Base-by-base conservation (phyloP, 495 filamentous ascomycete genomes). In the Hyphodiscus hymeniophilus region DNA sequence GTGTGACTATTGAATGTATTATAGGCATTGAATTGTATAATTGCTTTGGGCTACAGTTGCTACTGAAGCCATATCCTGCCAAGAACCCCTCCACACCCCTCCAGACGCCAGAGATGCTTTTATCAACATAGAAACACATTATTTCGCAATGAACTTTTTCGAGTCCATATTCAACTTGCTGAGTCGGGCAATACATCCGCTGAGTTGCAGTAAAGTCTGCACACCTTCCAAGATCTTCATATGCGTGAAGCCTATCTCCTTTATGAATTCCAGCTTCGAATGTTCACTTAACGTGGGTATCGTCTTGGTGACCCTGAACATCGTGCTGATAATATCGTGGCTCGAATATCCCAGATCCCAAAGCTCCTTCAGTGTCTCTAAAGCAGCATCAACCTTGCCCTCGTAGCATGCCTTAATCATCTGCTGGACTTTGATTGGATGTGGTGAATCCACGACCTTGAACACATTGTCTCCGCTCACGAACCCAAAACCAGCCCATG, bases 221-320 rank as follows among this genome's bases (percentile, higher is more conserved):
- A 99, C 88, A 18, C 92, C 92, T 54, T 99, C 92, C 33, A 97
- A 69, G 44, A 99, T 91, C 56, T 94, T 87, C 92, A 99, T 99
- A 60, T 99, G 92, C 13, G 94, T 95, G 64, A 99, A 99, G 13
- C 92, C 92, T 63, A 99, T 97, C 66, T 96, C 94, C 64, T 85
- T 87, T 58, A 97, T 94, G 54, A 99, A 97, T 60, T 95, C 88
- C 45, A 99, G 68, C 66, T 95, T 92, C 17, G 87, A 75, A 64
- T 97, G 88, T 68, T 99, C 92, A 42, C 87, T 90, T 35, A 99
- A 69, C 2, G 80, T 83, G 1, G 85, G 81, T 35, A 95, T 85
- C 3, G 88, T 92, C 70, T 99, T 99, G 17, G 94, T 96, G 46
- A 99, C 92, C 58, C 83, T 80, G 68, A 99, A 99, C 92, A 99